Conservation (phyloP, 73 alveolate genomes). For the Uronychia binucleata region DNA sequence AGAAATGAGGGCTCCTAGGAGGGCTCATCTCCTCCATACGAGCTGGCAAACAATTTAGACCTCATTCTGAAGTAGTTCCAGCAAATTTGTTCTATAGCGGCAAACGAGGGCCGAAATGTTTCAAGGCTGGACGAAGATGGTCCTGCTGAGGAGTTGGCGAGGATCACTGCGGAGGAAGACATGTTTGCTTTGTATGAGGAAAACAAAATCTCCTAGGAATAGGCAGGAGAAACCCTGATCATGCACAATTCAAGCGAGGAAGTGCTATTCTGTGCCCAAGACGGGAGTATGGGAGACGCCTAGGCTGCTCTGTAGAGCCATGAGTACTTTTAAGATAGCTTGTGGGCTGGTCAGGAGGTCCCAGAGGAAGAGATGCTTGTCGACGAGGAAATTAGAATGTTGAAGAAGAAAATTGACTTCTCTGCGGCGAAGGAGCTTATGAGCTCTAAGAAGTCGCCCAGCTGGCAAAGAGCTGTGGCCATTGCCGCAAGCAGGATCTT, state of each 20-base stretch:
- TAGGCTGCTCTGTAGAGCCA: too few species aligned
- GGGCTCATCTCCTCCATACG: neutral
- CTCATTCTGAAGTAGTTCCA: neutral
- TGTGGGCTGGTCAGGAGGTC: neutral
- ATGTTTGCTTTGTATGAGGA: too few species aligned
- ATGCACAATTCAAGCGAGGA: too few species aligned
- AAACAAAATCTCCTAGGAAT: too few species aligned
- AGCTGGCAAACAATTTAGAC: neutral
- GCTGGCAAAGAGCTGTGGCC: neutral
- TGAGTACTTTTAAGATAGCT: too few species aligned
- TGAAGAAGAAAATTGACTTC: neutral
- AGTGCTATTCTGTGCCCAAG: too few species aligned
- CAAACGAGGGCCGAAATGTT: neutral
- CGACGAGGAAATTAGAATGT: neutral
- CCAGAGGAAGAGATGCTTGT: neutral
- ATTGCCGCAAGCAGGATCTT: neutral
- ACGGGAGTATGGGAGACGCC: too few species aligned
- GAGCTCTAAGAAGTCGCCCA: neutral
- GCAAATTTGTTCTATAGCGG: neutral
- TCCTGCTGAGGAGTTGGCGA: neutral
- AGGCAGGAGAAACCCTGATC: neutral
- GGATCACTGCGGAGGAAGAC: neutral
- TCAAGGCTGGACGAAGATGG: neutral
- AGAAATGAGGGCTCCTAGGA: neutral
- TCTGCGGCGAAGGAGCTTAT: neutral